These are phyloP conservation scores for Calonectria crousiana DNA, from an alignment of 2,329 filamentous ascomycete species.

Conservation along the genomic window DNA sequence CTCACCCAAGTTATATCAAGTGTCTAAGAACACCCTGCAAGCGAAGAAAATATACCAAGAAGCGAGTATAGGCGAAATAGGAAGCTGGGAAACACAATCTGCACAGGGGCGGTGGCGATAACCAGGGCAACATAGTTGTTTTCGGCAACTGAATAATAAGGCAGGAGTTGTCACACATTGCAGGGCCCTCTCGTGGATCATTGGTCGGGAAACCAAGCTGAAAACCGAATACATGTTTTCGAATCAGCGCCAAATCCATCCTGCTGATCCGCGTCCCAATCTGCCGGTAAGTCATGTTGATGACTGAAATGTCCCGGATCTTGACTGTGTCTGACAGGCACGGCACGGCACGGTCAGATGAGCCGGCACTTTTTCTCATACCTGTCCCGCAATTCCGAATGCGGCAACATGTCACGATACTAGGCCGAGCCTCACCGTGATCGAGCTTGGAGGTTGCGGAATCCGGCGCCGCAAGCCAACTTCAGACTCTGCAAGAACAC, in stretches of 20 bases:
- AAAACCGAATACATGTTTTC: not conserved
- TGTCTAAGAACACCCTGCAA: slow-evolving; percentile 5
- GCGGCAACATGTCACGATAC: not conserved
- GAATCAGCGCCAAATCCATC: not conserved
- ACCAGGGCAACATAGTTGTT: not conserved
- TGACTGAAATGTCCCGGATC: not conserved
- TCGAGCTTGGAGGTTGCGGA: not conserved
- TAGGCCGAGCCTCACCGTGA: not conserved
- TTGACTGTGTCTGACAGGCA: not conserved
- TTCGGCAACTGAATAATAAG: not conserved
- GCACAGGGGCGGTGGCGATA: not conserved
- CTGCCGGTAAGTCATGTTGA: not conserved
- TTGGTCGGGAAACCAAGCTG: not conserved
- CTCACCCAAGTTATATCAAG: not conserved
- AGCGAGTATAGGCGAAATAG: not conserved
- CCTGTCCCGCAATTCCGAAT: not conserved
- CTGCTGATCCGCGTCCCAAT: not conserved
- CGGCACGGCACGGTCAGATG: not conserved
- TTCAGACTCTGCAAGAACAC: not conserved
- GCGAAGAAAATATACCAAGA: not conserved
- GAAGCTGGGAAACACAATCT: not conserved
- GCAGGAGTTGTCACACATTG: not conserved
- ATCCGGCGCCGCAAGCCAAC: not conserved
- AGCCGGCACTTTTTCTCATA: not conserved
- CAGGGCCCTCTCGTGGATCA: not conserved